A percentile compares a stretch with the other conserved stretches of the same genome.
Evolutionary conservation across 306 rosid species (phyloP).

Genomic region (Acmispon strigosus): DNA sequence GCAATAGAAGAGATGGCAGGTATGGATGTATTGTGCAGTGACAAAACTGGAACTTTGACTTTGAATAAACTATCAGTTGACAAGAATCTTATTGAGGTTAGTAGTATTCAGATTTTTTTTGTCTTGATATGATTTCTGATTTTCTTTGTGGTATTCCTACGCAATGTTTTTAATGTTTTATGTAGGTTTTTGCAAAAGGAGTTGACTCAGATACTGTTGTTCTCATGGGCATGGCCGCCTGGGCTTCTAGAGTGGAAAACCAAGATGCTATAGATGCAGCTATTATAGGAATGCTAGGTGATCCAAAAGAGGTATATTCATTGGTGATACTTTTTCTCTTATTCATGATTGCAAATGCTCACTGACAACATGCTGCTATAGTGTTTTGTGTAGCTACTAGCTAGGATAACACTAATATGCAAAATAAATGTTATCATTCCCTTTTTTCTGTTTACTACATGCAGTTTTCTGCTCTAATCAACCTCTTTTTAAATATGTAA

Average conservation of each 20-base stretch:
- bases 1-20: slow-evolving; percentile 97
- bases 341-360: neutral
- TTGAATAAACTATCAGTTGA: slow-evolving; percentile 72
- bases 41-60: slow-evolving; percentile 87
- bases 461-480: neutral
- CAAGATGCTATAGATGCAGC: slow-evolving; percentile 92
- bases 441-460: neutral
- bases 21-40: slow-evolving; percentile 84
- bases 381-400: neutral
- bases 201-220: slow-evolving; percentile 60
- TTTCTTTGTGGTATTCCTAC: neutral
- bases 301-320: slow-evolving; percentile 71
- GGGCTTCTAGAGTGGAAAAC: slow-evolving; percentile 72
- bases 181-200: slow-evolving; percentile 59
- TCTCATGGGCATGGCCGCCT: slow-evolving; percentile 93
- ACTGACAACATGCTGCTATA: neutral
- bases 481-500: no score
- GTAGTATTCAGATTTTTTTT: neutral
- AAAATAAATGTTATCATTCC: neutral
- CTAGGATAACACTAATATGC: neutral
- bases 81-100: slow-evolving; percentile 71
- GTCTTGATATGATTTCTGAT: neutral
- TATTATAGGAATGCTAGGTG: slow-evolving; percentile 73
- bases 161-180: slow-evolving; percentile 4
- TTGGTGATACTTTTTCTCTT: neutral